Base-by-base conservation (phyloP, 345 rosid species). In the Litchi chinensis region DNA sequence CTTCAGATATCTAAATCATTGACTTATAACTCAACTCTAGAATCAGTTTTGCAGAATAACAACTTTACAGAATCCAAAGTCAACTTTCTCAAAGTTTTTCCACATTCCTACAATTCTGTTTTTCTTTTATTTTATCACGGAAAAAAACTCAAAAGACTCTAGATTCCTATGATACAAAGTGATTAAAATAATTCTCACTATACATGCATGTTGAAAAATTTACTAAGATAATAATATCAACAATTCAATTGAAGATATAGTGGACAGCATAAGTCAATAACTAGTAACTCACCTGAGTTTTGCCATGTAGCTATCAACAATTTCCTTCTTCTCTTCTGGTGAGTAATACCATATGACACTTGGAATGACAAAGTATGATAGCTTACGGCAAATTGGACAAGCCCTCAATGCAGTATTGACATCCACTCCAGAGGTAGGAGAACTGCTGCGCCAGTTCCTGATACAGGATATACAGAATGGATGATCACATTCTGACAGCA, bases 401-500 rank as follows among this genome's bases (percentile, higher is more conserved):
- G 98, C 86, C 88, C 98, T 91, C 86, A 91, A 81, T 48, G 95
- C 84, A 80, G 89, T 86, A 79, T 91, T 92, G 43, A 91, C 91
- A 84, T 96, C 98, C 95, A 94, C 88, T 60, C 98, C 97, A 18
- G 98, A 91, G 19, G 91, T 88, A 56, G 98, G 95, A 22, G 97
- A 88, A 81, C 89, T 92, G 57, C 87, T 87, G 24, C 97, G 97
- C 97, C 97, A 94, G 72, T 94, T 94, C 79, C 98, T 87, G 76
- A 94, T 94, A 71, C 98, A 94, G 3, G 91, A 90, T 68, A 94
- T 88, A 79, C 99, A 96, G 79, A 96, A 96, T 48, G 99, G 97
- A 89, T 96, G 99, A 87, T 96, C 95, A 69, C 99, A 94, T 82
- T 96, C 99, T 10, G 98, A 91, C 22, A 96, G 88, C 81, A 94